A percentile compares a stretch with the other conserved stretches of the same genome.
phyloP scores from a whole-genome alignment of 106 monocot genomes.

The Acorus calamus region DNA sequence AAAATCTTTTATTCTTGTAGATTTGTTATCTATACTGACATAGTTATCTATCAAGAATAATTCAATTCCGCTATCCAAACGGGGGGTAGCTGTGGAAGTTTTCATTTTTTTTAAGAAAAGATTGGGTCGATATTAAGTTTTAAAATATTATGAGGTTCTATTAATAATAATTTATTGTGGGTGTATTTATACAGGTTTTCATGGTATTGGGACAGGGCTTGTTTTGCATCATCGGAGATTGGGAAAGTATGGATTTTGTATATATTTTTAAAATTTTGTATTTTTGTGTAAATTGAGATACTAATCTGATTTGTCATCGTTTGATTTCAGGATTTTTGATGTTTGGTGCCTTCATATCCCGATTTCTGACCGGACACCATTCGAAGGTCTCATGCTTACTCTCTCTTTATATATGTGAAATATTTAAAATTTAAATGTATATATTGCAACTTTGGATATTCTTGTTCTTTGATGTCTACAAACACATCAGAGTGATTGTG shows the following conservation, averaged over 20 bases:
- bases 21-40: too few species aligned
- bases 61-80: too few species aligned
- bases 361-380: conserved; percentile 56
- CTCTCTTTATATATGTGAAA: background rate
- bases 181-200: too few species aligned
- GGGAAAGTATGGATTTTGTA: conserved; percentile 39
- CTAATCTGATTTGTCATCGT: background rate
- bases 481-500: too few species aligned
- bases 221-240: conserved; percentile 61
- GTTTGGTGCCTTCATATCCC: conserved; percentile 95
- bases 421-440: too few species aligned
- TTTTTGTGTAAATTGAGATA: background rate
- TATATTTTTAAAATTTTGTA: background rate
- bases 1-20: too few species aligned
- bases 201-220: conserved; percentile 72
- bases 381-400: conserved; percentile 46
- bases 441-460: background rate
- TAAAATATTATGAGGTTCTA: too few species aligned
- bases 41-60: too few species aligned
- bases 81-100: too few species aligned
- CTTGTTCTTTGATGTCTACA: background rate
- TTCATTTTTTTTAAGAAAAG: too few species aligned
- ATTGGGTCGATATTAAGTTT: too few species aligned
- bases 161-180: too few species aligned
- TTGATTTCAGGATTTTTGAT: conserved; percentile 58